phyloP scores from a whole-genome alignment of 768 basidiomycete genomes.

The Saitozyma sp. region DNA sequence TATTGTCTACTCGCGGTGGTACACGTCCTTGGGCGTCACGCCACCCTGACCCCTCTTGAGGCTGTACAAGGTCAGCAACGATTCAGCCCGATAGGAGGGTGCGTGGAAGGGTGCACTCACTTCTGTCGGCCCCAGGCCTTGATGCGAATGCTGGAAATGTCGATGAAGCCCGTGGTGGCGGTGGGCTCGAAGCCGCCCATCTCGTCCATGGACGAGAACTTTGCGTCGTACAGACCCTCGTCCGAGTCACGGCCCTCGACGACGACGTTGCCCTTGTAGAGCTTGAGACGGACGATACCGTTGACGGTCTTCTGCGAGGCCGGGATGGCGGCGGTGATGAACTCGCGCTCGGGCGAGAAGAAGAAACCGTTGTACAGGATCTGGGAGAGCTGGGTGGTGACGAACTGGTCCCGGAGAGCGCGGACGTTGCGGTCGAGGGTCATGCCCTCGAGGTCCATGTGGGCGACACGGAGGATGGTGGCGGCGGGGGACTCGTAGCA shows the following conservation, averaged over 20 bases:
- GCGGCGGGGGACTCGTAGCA: conserved; percentile 98
- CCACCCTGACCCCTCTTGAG: conserved; percentile 79
- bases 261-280: conserved; percentile 95
- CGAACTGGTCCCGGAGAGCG: conserved; percentile 88
- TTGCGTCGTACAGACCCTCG: conserved; percentile 90
- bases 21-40: conserved; percentile 74
- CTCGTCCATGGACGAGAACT: conserved; percentile 97
- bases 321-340: conserved; percentile 83
- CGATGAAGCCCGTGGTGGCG: conserved; percentile 93
- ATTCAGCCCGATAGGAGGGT: neutral
- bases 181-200: conserved; percentile 96
- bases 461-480: conserved; percentile 90
- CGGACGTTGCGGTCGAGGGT: conserved; percentile 98
- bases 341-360: conserved; percentile 99
- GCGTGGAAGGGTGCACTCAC: conserved; percentile 39
- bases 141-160: conserved; percentile 95
- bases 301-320: conserved; percentile 96
- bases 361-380: conserved; percentile 99
- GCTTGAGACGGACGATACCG: conserved; percentile 81
- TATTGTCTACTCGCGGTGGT: conserved; percentile 52
- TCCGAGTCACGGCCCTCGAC: conserved; percentile 87
- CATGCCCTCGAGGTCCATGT: conserved; percentile 94
- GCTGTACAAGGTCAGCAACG: conserved; percentile 17
- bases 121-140: conserved; percentile 70
- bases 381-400: conserved; percentile 82